Evolutionary conservation across 2,329 filamentous ascomycete species (phyloP), one percentile per base, ranked within the genome.

Genomic region (Fusarium cyanostomum): DNA sequence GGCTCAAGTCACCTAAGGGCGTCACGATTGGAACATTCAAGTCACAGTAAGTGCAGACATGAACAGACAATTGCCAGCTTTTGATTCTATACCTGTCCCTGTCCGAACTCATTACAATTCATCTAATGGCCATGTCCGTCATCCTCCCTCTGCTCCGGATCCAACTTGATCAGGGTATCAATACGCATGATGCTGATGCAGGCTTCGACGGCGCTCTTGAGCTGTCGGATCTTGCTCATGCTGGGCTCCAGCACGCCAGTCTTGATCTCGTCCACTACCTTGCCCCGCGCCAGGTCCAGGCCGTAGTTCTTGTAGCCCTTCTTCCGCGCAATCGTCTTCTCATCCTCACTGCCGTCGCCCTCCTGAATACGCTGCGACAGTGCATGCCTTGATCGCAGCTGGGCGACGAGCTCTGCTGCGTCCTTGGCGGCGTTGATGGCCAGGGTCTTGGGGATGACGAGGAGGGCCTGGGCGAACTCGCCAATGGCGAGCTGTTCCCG

Each of bases 221-320:
- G 84, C 84, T 98, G 95, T 79, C 94, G 91, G 69, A 99, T 87
- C 85, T 99, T 99, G 86, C 94, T 97, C 83, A 99, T 93, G 79
- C 91, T 96, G 28, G 95, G 95, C 83, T 99, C 95, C 74, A 99
- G 79, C 62, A 99, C 94, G 74, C 95, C 95, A 11, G 92, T 89
- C 86, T 98, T 98, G 73, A 99, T 83, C 81, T 92, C 89, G 78
- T 99, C 95, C 52, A 94, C 89, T 56, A 98, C 92, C 77, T 92
- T 94, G 69, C 95, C 95, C 77, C 91, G 93, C 55, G 84, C 84
- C 72, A 99, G 82, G 78, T 99, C 96, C 56, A 99, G 83, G 46
- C 95, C 95, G 78, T 99, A 99, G 84, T 99, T 99, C 82, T 94
- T 95, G 84, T 98, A 99, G 71, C 91, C 92, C 88, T 97, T 97